Evolutionary conservation across 352 stramenopile genomes (phyloP), one percentile per base, ranked within the genome.

Genomic region (Globisporangium apiculatum): DNA sequence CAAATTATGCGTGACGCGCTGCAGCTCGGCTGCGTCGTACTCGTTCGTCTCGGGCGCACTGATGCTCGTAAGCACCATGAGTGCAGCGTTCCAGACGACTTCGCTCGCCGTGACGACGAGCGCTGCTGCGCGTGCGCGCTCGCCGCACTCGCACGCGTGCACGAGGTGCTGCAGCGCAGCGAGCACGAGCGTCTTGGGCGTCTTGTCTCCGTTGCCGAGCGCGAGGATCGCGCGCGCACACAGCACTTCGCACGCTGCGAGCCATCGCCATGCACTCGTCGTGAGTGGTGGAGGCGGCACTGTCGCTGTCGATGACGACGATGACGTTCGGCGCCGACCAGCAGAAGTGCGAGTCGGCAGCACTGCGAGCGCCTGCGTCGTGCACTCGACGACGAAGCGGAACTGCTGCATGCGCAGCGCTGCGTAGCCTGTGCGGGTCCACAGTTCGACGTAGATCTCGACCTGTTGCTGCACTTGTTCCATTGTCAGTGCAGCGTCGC

Each of bases 41-140:
- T 64, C 40, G 7, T 69, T 62, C n/a, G n/a, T 38, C 18, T 60
- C 65, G 7, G 53, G 15, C 43, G 56, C 60, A 8, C 17, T 55
- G 40, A 57, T 69, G 35, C 35, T 55, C 40, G 42, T 37, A 45
- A 81, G 69, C 14, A 43, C 67, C 4, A 60, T 71, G 12, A 91
- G 61, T 3, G 69, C 68, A 4, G 75, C 72, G 50, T 97, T 97
- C 90, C 88, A 97, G 1, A 91, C 65, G 3, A 87, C 61, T 68
- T 89, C 69, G 8, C 75, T 76, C 0, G 79, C 74, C 57, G 81
- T 82, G 40, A 69, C 47, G 14, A 83, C 57, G 0, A 94, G 35
- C 2, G 54, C 18, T 0, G 56, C 37, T 0, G 69, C 58, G 6
- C 58, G 65, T 0, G 72, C 67, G 5, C 61, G 68, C 3, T 65